These are phyloP conservation scores for Mycena capillaripes DNA, from an alignment of 768 basidiomycete species.

Conservation along the genomic window DNA sequence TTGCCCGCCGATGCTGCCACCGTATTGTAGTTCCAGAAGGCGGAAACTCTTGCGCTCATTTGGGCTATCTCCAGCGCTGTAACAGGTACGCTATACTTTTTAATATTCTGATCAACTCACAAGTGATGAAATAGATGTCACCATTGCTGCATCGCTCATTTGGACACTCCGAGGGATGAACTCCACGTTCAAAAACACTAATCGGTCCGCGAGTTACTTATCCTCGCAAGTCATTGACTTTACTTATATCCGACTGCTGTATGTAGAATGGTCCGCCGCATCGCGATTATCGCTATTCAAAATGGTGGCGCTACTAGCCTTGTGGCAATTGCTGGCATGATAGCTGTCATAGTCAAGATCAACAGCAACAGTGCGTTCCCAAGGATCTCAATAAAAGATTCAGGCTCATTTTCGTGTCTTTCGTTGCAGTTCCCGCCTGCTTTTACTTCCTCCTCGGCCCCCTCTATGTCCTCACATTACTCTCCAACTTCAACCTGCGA, in stretches of 20 bases:
- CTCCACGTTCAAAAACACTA: neutral
- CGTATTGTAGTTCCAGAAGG: neutral
- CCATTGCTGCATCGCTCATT: slow-evolving; percentile 6
- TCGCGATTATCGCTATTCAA: neutral
- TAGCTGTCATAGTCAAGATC: neutral
- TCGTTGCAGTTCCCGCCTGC: neutral
- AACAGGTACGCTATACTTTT: neutral
- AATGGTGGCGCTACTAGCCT: slow-evolving; percentile 5
- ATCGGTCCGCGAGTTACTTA: too few relatives aligned
- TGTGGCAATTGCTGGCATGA: neutral
- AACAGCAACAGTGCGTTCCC: slow-evolving; percentile 1
- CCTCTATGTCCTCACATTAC: neutral
- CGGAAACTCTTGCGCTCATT: neutral
- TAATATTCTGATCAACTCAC: neutral
- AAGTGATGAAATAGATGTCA: neutral
- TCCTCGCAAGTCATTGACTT: too few relatives aligned
- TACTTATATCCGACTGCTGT: too few relatives aligned
- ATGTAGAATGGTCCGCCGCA: neutral
- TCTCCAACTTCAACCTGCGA: slow-evolving; percentile 2
- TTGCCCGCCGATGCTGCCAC: too few relatives aligned
- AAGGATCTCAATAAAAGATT: too few relatives aligned
- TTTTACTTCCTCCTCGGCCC: neutral
- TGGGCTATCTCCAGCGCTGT: neutral
- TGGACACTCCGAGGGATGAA: slow-evolving; percentile 3
- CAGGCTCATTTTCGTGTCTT: too few relatives aligned